Conservation (phyloP, 192 early-diverging fungal species). For the Linnemannia schmuckeri region DNA sequence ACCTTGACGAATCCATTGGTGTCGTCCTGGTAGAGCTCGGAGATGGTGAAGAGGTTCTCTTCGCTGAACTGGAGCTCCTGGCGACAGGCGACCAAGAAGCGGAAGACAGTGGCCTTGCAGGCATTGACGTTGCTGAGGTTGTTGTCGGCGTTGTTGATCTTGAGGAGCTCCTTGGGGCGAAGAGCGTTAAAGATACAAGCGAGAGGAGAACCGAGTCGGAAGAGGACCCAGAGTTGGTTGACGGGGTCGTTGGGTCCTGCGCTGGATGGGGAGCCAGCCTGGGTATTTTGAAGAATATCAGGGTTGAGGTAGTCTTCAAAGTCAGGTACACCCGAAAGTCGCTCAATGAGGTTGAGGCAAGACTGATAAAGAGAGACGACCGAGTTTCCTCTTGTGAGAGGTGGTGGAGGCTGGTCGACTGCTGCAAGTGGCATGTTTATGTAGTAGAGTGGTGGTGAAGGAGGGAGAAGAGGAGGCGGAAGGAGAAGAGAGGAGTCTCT, state of each 20-base stretch:
- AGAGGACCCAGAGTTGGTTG: slow-evolving; percentile 78
- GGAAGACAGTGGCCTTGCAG: slow-evolving; percentile 88
- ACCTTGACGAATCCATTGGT: slow-evolving; percentile 98
- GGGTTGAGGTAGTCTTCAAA: slow-evolving; percentile 73
- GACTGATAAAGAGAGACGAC: slow-evolving; percentile 78
- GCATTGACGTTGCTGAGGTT: slow-evolving; percentile 69
- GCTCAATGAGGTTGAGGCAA: slow-evolving; percentile 76
- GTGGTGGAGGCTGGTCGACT: slow-evolving; percentile 52
- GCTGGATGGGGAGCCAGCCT: slow-evolving; percentile 39
- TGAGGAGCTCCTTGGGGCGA: slow-evolving; percentile 71
- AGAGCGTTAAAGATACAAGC: slow-evolving; percentile 81
- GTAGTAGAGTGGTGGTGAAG: background rate
- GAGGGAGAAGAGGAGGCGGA: background rate
- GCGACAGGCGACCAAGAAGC: slow-evolving; percentile 91
- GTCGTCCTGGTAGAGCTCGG: slow-evolving; percentile 93
- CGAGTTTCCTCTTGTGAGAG: slow-evolving; percentile 45
- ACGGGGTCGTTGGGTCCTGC: slow-evolving; percentile 69
- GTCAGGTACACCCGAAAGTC: slow-evolving; percentile 78
- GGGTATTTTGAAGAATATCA: slow-evolving; percentile 56
- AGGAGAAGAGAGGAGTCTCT: background rate
- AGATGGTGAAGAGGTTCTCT: slow-evolving; percentile 85
- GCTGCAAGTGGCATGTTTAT: slow-evolving; percentile 26
- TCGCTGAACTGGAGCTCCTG: slow-evolving; percentile 80
- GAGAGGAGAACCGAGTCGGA: slow-evolving; percentile 78
- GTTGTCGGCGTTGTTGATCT: slow-evolving; percentile 61